A percentile compares a stretch with the other conserved stretches of the same genome.
These are phyloP conservation scores for Bipolaris victoriae DNA, from an alignment of 2,329 filamentous ascomycete species.

Conservation along the genomic window DNA sequence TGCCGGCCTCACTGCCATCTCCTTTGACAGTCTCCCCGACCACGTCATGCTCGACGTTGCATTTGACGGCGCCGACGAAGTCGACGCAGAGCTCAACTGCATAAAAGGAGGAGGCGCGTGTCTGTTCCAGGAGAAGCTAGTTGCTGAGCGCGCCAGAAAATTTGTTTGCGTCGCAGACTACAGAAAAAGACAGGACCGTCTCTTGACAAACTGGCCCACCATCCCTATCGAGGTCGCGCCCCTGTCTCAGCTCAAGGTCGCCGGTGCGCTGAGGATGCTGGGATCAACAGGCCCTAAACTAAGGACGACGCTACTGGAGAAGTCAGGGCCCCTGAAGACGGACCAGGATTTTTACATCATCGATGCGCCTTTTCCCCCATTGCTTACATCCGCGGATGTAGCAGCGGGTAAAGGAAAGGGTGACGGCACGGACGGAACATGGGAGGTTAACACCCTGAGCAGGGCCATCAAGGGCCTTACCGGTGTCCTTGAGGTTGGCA, in stretches of 20 bases:
- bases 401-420: conserved; percentile 50
- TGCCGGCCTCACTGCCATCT: conserved; percentile 77
- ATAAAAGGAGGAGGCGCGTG: conserved; percentile 99
- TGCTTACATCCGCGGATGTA: conserved; percentile 69
- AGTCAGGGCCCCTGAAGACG: conserved; percentile 82
- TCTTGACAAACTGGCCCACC: conserved; percentile 77
- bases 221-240: conserved; percentile 96
- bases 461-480: conserved; percentile 78
- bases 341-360: conserved; percentile 90
- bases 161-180: conserved; percentile 93
- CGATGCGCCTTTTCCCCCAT: conserved; percentile 81
- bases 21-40: conserved; percentile 75
- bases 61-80: conserved; percentile 97
- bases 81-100: conserved; percentile 91
- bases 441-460: conserved; percentile 80
- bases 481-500: conserved; percentile 88
- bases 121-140: conserved; percentile 95
- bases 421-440: conserved; percentile 69
- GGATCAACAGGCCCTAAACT: conserved; percentile 75
- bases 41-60: conserved; percentile 77
- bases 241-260: conserved; percentile 77
- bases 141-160: conserved; percentile 80
- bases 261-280: conserved; percentile 72
- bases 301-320: conserved; percentile 73
- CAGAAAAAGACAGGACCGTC: conserved; percentile 80